Evolutionary conservation across 1,139 yeast species (phyloP).

Genomic region (Cylindricascospora bacillispora): DNA sequence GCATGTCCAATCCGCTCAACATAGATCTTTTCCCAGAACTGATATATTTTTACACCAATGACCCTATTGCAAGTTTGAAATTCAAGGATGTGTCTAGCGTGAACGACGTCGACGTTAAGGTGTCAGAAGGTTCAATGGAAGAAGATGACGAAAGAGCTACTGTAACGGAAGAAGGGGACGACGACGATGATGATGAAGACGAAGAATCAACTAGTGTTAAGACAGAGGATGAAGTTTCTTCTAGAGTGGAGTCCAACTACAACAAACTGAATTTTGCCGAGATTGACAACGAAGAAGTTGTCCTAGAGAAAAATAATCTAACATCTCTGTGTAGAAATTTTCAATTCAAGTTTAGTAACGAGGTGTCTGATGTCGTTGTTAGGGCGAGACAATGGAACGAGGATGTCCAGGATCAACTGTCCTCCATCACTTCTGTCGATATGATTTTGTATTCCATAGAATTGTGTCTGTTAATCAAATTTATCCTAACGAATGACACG

Average conservation of each 20-base stretch:
- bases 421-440: constrained; percentile 18
- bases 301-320: no score
- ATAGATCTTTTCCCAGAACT: constrained; percentile 21
- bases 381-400: constrained; percentile 14
- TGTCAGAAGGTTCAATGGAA: constrained; percentile 1
- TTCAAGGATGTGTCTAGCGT: constrained; percentile 3
- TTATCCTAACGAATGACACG: background rate
- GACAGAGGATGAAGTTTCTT: constrained; percentile 1
- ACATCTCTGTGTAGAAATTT: constrained; percentile 4
- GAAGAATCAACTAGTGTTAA: background rate
- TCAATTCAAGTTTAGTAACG: constrained; percentile 15
- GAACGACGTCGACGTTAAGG: constrained; percentile 1
- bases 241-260: background rate
- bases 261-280: constrained; percentile 6
- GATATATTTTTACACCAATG: constrained; percentile 15
- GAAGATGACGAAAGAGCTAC: constrained; percentile 1
- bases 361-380: constrained; percentile 14
- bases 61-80: constrained; percentile 3
- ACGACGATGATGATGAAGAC: constrained; percentile 5
- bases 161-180: constrained; percentile 2
- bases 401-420: constrained; percentile 20
- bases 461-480: background rate
- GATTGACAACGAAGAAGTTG: constrained; percentile 1
- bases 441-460: constrained; percentile 7
- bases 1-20: constrained; percentile 14